Conservation (phyloP, 495 filamentous ascomycete genomes). For the Rhizodiscina lignyota region DNA sequence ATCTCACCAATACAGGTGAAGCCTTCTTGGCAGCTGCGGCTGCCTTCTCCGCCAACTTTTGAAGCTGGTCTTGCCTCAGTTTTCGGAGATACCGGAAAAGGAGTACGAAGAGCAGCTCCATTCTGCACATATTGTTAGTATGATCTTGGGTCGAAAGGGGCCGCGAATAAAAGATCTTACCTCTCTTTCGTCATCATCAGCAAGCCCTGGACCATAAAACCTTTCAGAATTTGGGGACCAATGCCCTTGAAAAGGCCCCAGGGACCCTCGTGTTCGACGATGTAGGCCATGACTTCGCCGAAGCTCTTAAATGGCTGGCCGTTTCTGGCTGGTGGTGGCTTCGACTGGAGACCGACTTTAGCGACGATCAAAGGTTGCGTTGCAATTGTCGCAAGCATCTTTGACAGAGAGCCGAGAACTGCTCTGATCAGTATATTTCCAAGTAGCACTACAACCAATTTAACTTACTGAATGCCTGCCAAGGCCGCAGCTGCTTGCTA, state of each 20-base stretch:
- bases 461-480: slow-evolving; percentile 79
- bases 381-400: slow-evolving; percentile 75
- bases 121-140: slow-evolving; percentile 33
- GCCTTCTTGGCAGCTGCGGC: too few relatives aligned
- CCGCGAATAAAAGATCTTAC: slow-evolving; percentile 25
- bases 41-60: slow-evolving; percentile 43
- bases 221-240: slow-evolving; percentile 84
- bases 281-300: slow-evolving; percentile 85
- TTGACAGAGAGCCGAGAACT: slow-evolving; percentile 90
- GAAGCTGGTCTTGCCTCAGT: slow-evolving; percentile 52
- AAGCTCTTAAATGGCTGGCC: slow-evolving; percentile 95
- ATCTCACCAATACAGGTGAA: too few relatives aligned
- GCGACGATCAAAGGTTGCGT: slow-evolving; percentile 97
- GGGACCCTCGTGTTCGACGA: slow-evolving; percentile 71
- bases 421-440: background rate
- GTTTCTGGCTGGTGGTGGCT: slow-evolving; percentile 64
- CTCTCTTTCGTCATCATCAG: slow-evolving; percentile 99
- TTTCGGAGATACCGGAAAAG: slow-evolving; percentile 67
- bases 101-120: slow-evolving; percentile 79
- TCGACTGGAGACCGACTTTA: slow-evolving; percentile 90
- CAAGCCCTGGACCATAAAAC: slow-evolving; percentile 81
- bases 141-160: background rate
- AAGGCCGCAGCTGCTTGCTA: slow-evolving; percentile 58
- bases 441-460: background rate
- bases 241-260: slow-evolving; percentile 90